Conservation (phyloP, 2,329 filamentous ascomycete genomes). For the Orbilia ellipsospora region DNA sequence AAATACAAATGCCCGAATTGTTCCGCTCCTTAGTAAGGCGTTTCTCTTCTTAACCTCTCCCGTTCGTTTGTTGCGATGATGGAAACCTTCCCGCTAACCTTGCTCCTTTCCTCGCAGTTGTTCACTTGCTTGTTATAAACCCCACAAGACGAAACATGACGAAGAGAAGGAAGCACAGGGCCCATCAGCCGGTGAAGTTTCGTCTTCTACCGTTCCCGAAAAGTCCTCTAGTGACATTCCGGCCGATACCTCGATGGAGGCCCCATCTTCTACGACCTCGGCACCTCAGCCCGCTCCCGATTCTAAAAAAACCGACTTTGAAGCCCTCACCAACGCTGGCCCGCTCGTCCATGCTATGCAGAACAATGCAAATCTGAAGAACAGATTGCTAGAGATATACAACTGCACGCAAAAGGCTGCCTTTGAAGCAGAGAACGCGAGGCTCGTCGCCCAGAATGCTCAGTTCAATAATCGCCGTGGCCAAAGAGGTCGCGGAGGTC, state of each 20-base stretch:
- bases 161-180: conserved; percentile 44
- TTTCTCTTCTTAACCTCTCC: not conserved
- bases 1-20: conserved; percentile 55
- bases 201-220: conserved; percentile 24
- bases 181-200: conserved; percentile 15
- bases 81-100: conserved; percentile 3
- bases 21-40: conserved; percentile 51
- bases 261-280: conserved; percentile 20
- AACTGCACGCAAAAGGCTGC: conserved; percentile 53
- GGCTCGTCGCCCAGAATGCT: conserved; percentile 41
- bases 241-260: conserved; percentile 35
- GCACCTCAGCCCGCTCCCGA: conserved; percentile 26
- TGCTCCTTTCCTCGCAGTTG: conserved; percentile 30
- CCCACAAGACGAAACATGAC: conserved; percentile 53
- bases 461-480: conserved; percentile 43
- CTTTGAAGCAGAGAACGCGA: conserved; percentile 53
- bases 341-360: conserved; percentile 50
- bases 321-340: conserved; percentile 26
- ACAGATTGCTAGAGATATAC: conserved; percentile 47
- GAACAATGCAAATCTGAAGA: conserved; percentile 41
- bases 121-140: conserved; percentile 53
- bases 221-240: conserved; percentile 13
- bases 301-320: conserved; percentile 27
- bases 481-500: conserved; percentile 44
- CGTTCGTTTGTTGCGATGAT: not conserved